These are phyloP conservation scores for Myxozyma vanderwaltii DNA, from an alignment of 805 yeast genomes.

Conservation along the genomic window DNA sequence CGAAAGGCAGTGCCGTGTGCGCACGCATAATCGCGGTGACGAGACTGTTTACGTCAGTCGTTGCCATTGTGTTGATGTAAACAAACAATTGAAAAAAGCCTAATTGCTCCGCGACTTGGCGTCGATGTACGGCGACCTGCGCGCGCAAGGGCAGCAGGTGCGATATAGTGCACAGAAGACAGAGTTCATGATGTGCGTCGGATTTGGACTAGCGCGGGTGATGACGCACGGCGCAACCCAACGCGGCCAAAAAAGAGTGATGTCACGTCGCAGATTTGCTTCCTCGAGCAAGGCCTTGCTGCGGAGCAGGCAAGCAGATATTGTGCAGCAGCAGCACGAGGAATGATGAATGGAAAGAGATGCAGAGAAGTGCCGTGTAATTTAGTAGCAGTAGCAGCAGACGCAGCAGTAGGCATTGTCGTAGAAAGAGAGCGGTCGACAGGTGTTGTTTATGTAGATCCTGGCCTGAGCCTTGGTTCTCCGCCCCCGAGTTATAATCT, in stretches of 20 bases:
- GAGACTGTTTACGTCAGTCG: too few species aligned
- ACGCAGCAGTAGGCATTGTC: too few species aligned
- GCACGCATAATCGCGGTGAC: too few species aligned
- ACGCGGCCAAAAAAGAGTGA: neutral
- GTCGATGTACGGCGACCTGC: too few species aligned
- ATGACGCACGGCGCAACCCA: conserved; percentile 10
- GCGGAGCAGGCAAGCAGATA: too few species aligned
- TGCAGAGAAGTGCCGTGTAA: too few species aligned
- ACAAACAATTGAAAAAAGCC: neutral
- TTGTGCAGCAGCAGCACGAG: too few species aligned
- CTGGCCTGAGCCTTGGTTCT: neutral
- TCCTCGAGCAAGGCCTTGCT: neutral
- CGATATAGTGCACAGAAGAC: neutral
- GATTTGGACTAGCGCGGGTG: conserved; percentile 4
- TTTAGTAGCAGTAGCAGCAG: too few species aligned
- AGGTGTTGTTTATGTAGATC: neutral
- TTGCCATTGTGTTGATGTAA: too few species aligned
- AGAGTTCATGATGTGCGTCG: neutral
- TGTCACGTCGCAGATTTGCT: conserved; percentile 1
- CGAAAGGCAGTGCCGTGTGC: too few species aligned
- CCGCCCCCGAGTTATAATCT: neutral
- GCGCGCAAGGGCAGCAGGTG: neutral
- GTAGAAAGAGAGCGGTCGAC: neutral
- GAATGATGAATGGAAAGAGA: too few species aligned
- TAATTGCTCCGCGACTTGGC: neutral